Evolutionary conservation across 2,329 filamentous ascomycete species (phyloP).

Genomic region (Pleurostoma richardsiae): DNA sequence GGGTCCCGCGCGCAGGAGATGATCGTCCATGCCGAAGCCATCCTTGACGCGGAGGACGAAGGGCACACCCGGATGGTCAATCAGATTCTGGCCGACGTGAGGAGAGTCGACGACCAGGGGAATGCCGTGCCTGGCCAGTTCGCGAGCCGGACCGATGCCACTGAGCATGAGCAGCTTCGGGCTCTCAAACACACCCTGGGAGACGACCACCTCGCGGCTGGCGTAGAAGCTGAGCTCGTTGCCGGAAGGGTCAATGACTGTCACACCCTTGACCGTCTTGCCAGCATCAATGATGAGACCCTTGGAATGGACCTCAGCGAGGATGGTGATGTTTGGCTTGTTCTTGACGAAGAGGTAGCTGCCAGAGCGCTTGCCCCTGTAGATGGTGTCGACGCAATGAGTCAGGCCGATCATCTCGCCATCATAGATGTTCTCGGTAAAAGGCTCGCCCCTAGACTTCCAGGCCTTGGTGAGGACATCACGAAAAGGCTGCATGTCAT

Average conservation of each 20-base stretch:
- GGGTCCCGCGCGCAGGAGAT: constrained; percentile 30
- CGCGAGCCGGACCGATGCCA: constrained; percentile 52
- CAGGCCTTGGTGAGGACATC: constrained; percentile 45
- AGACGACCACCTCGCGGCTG: constrained; percentile 41
- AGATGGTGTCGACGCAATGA: constrained; percentile 50
- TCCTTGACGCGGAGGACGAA: constrained; percentile 41
- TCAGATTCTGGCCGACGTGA: constrained; percentile 60
- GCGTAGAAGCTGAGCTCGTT: constrained; percentile 40
- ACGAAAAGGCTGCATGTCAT: constrained; percentile 46
- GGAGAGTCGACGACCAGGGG: constrained; percentile 47
- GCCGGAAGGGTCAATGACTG: constrained; percentile 33
- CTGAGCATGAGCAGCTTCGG: constrained; percentile 61
- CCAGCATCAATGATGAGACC: constrained; percentile 41
- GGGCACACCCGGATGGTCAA: constrained; percentile 55
- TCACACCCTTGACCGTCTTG: constrained; percentile 36
- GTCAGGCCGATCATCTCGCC: constrained; percentile 49
- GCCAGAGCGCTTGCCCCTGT: constrained; percentile 48
- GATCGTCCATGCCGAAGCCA: constrained; percentile 30
- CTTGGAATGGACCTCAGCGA: constrained; percentile 43
- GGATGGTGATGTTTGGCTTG: constrained; percentile 50
- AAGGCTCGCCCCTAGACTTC: constrained; percentile 42
- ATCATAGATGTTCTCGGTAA: constrained; percentile 51
- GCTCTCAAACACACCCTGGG: constrained; percentile 54
- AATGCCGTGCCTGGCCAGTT: constrained; percentile 51
- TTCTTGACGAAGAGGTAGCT: constrained; percentile 44